Evolutionary conservation across 75 land plant genomes (phyloP), one percentile per base, ranked within the genome.

Genomic region (Larix kaempferi): DNA sequence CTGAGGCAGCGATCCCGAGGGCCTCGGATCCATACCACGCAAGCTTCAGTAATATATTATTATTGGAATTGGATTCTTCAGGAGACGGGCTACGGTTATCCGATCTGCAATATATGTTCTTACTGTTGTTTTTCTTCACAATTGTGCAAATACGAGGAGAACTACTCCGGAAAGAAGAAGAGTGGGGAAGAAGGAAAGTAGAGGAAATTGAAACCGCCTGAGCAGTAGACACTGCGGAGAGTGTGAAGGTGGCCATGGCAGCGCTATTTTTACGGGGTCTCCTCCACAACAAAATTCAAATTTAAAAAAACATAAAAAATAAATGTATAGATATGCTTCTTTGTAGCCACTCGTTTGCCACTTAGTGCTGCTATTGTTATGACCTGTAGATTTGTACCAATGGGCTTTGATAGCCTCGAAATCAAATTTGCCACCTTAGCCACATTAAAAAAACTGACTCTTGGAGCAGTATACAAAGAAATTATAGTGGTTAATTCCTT

Each of bases 21-120:
- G 96, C 86, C 85, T 96, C 99, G 14, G 97, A 92, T 62, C 90
- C 86, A 77, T 94, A 94, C 99, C 99, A 96, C 12, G 96, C 97
- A 33, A 86, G 16, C 79, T 86, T 92, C 78, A 96, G 86, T 69
- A 87, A 74, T 25, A 83, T 79, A 60, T 88, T 93, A 62, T 84
- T 88, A 2, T 74, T 69, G 56, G 75, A 44, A 39, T 41, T 49
- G 52, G 41, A 39, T 6, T 60, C 71, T 19, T 74, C 74, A 16
- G 27, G 25, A 56, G 52, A 57, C 63, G 78, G 27, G 4, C 25
- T n/a, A 13, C 63, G 71, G 77, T 63, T 29, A 29, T 26, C 75
- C 26, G 35, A 35, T 66, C 39, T 64, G 49, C 71, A 41, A 77
- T 56, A 33, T 56, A 56, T 25, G 12, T 25, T 74, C 14, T 23